These are phyloP conservation scores for Gonapodya prolifera DNA, from an alignment of 192 early-diverging fungal genomes.

Conservation along the genomic window DNA sequence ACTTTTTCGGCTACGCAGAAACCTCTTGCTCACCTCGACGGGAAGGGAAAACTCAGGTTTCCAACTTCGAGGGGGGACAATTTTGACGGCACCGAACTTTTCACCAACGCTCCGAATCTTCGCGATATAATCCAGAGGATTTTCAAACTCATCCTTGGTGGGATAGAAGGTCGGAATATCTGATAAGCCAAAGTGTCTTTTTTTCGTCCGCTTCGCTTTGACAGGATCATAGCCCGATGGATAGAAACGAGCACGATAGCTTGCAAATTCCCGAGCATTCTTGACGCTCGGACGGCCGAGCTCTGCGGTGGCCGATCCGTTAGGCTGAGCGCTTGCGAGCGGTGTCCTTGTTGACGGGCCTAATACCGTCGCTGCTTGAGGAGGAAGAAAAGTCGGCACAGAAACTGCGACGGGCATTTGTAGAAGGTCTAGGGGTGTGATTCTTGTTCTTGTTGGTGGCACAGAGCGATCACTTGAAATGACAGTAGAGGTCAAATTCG, in stretches of 20 bases:
- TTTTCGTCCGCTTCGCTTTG: not conserved
- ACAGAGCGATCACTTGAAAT: too few species aligned
- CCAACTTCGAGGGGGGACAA: slow-evolving; percentile 82
- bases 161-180: slow-evolving; percentile 73
- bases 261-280: not conserved
- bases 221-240: slow-evolving; percentile 4
- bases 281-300: not conserved
- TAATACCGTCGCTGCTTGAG: not conserved
- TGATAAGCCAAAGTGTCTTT: slow-evolving; percentile 44
- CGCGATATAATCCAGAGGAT: slow-evolving; percentile 77
- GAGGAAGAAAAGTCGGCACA: not conserved
- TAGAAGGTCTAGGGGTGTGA: too few species aligned
- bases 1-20: not conserved
- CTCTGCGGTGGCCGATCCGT: not conserved
- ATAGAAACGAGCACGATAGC: not conserved
- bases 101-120: slow-evolving; percentile 64
- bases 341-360: not conserved
- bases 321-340: not conserved
- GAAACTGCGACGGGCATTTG: not conserved
- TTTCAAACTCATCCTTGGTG: slow-evolving; percentile 62
- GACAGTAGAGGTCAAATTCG: too few species aligned
- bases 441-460: too few species aligned
- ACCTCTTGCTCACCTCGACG: slow-evolving; percentile 37
- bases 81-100: slow-evolving; percentile 76
- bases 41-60: slow-evolving; percentile 71